A percentile compares a stretch with the other conserved stretches of the same genome.
phyloP scores from a whole-genome alignment of 371 early-diverging fungal species.

The Mortierella polycephala region DNA sequence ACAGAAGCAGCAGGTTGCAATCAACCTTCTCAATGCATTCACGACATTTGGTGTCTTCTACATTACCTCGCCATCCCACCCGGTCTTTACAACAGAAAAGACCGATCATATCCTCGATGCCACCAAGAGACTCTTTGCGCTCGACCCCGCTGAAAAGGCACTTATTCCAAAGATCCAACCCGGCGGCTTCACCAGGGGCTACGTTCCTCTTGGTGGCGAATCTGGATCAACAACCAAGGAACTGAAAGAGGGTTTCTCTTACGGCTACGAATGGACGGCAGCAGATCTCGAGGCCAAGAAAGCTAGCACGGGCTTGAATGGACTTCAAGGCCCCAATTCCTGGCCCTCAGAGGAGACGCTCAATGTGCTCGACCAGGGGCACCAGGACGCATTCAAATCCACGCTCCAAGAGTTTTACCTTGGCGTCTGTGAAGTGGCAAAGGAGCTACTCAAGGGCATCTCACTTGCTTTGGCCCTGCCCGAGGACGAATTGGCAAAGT shows the following conservation, averaged over 20 bases:
- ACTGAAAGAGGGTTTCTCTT: conserved; percentile 66
- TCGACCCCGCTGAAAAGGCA: conserved; percentile 28
- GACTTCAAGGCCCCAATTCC: conserved; percentile 60
- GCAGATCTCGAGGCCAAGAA: conserved; percentile 10
- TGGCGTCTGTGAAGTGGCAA: conserved; percentile 50
- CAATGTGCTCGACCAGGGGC: conserved; percentile 18
- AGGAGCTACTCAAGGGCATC: conserved; percentile 52
- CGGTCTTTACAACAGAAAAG: conserved; percentile 24
- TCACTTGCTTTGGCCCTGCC: conserved; percentile 34
- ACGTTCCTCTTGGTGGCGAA: conserved; percentile 60
- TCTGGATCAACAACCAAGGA: conserved; percentile 64
- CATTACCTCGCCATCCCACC: conserved; percentile 48
- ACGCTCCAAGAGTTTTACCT: conserved; percentile 53
- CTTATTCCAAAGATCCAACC: conserved; percentile 49
- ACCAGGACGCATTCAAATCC: conserved; percentile 31
- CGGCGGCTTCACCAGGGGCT: conserved; percentile 65
- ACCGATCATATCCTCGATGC: conserved; percentile 34
- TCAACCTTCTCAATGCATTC: conserved; percentile 36
- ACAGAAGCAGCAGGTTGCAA: conserved; percentile 34
- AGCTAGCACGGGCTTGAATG: conserved; percentile 35
- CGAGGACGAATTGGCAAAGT: conserved; percentile 39
- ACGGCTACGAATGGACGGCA: conserved; percentile 59
- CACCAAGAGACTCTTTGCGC: conserved; percentile 39
- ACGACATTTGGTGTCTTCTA: conserved; percentile 51
- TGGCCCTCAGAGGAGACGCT: conserved; percentile 55